Percentiles rank a stretch among this genome's conserved stretches.
These are phyloP conservation scores for Fallopia convolvulus DNA, from an alignment of 148 eudicot genomes.

Conservation along the genomic window DNA sequence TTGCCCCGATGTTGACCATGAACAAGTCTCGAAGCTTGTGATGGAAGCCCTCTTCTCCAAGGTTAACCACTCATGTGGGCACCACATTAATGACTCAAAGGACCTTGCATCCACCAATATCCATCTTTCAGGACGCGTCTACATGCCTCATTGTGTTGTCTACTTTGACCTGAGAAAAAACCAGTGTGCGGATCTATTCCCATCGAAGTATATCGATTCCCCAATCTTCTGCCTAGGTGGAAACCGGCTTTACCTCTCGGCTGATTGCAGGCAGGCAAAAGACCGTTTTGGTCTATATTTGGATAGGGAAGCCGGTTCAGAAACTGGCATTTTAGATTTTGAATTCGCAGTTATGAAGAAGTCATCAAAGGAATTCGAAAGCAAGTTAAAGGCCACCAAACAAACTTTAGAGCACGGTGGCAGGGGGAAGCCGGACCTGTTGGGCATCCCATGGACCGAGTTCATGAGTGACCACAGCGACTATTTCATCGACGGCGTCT, in stretches of 20 bases:
- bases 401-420: conserved; percentile 74
- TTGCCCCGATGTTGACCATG: too few species aligned
- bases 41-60: too few species aligned
- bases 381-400: conserved; percentile 75
- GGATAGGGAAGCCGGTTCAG: conserved; percentile 75
- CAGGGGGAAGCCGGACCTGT: conserved; percentile 70
- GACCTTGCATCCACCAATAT: too few species aligned
- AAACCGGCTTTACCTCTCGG: conserved; percentile 76
- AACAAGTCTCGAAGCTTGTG: too few species aligned
- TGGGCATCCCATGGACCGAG: conserved; percentile 69
- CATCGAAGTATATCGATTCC: conserved; percentile 63
- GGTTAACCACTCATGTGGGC: too few species aligned
- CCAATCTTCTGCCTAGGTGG: conserved; percentile 87
- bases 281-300: conserved; percentile 74
- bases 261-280: conserved; percentile 61
- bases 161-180: conserved; percentile 68
- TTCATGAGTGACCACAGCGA: conserved; percentile 51
- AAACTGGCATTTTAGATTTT: too few species aligned
- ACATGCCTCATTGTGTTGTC: conserved; percentile 58
- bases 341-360: conserved; percentile 62
- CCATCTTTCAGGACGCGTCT: background rate
- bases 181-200: conserved; percentile 63
- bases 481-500: too few species aligned
- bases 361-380: conserved; percentile 60
- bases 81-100: too few species aligned